These are phyloP conservation scores for Saururus chinensis DNA, from an alignment of 164 flowering plant species.

Conservation along the genomic window DNA sequence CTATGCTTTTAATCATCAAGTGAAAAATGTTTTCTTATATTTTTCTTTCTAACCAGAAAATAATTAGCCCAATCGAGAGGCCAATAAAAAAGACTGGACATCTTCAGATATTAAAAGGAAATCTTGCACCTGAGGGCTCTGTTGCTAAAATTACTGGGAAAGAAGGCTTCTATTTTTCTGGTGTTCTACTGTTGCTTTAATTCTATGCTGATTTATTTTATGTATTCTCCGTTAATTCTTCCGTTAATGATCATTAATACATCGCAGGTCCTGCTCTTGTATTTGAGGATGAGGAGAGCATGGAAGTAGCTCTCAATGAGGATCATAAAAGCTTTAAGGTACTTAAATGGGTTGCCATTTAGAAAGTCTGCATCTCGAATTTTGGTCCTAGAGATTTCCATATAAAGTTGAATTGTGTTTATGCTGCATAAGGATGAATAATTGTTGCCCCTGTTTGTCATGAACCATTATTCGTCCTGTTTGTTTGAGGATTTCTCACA, in stretches of 20 bases:
- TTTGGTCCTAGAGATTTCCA: neutral
- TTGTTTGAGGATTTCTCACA: neutral
- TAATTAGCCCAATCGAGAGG: conserved; percentile 61
- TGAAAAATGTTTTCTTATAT: neutral
- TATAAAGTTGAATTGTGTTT: too few species aligned
- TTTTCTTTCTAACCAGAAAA: conserved; percentile 39
- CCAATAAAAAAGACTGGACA: conserved; percentile 95
- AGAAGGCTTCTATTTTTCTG: conserved; percentile 91
- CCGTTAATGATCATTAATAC: neutral
- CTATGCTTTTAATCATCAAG: neutral
- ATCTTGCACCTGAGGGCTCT: conserved; percentile 94
- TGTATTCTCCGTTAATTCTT: neutral
- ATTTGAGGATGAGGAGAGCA: conserved; percentile 95
- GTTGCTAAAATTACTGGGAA: conserved; percentile 98
- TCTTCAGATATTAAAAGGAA: conserved; percentile 82
- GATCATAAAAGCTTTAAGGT: conserved; percentile 84
- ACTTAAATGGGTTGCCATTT: conserved; percentile 1
- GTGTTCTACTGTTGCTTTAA: conserved; percentile 23
- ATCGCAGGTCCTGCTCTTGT: conserved; percentile 84
- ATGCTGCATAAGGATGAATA: too few species aligned
- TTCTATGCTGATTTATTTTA: neutral
- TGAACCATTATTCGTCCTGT: too few species aligned
- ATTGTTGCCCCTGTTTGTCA: neutral
- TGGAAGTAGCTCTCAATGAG: conserved; percentile 78
- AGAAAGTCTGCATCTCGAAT: neutral